Percentiles rank a stretch among this genome's conserved stretches.
phyloP scores from a whole-genome alignment of 2,329 filamentous ascomycete genomes.

The Fusarium newnesense region DNA sequence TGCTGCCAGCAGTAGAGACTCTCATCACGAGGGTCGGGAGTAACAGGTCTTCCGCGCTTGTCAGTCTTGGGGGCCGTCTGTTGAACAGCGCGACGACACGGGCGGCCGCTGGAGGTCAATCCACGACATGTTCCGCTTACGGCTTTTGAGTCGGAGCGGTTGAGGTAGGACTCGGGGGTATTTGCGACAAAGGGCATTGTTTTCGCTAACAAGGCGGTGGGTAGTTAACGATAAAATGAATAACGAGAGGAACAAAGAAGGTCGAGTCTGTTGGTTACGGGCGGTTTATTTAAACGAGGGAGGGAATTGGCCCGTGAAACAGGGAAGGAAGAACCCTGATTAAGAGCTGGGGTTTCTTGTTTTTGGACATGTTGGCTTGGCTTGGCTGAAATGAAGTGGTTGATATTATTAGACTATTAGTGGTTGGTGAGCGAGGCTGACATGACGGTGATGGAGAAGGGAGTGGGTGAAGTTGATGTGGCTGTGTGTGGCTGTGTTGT shows the following conservation, averaged over 20 bases:
- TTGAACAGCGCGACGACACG: conserved; percentile 79
- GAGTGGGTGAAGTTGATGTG: conserved; percentile 39
- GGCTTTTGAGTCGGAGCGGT: conserved; percentile 85
- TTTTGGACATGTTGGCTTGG: conserved; percentile 29
- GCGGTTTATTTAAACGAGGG: background rate
- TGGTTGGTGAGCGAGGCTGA: conserved; percentile 26
- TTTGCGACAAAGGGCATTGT: conserved; percentile 56
- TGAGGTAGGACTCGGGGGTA: conserved; percentile 84
- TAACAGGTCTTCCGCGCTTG: conserved; percentile 37
- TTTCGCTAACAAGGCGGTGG: conserved; percentile 10
- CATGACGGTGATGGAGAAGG: conserved; percentile 17
- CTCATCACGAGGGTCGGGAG: conserved; percentile 64
- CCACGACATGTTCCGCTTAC: conserved; percentile 87
- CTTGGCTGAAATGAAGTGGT: conserved; percentile 30
- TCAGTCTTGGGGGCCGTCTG: conserved; percentile 38
- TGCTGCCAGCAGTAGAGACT: conserved; percentile 95
- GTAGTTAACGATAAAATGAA: background rate
- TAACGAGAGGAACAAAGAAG: background rate
- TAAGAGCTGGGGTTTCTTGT: conserved; percentile 1
- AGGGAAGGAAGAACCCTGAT: conserved; percentile 16
- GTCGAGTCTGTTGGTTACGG: background rate
- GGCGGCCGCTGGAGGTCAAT: conserved; percentile 82
- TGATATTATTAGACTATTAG: background rate
- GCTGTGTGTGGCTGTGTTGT: conserved; percentile 30
- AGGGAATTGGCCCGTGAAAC: conserved; percentile 11